Conservation (phyloP, 345 rosid genomes). For the Lumnitzera littorea region DNA sequence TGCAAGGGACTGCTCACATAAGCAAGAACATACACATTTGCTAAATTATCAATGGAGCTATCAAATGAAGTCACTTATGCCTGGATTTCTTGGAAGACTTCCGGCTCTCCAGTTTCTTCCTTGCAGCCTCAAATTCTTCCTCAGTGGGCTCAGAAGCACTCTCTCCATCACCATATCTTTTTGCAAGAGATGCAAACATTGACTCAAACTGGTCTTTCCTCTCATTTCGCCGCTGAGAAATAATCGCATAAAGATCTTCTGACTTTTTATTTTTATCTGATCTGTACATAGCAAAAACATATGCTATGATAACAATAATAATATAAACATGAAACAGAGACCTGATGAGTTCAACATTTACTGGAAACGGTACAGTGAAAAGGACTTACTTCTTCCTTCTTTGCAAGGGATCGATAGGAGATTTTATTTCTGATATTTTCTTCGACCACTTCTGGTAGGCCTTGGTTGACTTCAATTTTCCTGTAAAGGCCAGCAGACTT, state of each 20-base stretch:
- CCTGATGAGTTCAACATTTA: neutral
- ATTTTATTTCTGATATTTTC: conserved; percentile 48
- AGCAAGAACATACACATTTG: conserved; percentile 12
- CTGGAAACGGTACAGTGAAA: neutral
- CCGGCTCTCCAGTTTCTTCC: conserved; percentile 48
- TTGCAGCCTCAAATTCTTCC: conserved; percentile 89
- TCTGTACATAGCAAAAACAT: conserved; percentile 21
- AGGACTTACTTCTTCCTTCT: conserved; percentile 51
- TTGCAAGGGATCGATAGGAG: conserved; percentile 61
- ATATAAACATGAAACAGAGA: neutral
- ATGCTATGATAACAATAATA: neutral
- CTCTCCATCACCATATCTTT: conserved; percentile 53
- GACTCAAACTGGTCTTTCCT: conserved; percentile 74
- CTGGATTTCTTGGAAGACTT: conserved; percentile 44
- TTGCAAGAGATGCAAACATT: conserved; percentile 69
- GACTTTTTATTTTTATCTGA: conserved; percentile 28
- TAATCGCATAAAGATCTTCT: conserved; percentile 54
- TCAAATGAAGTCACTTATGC: conserved; percentile 20
- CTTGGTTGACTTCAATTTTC: conserved; percentile 63
- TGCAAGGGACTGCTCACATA: neutral
- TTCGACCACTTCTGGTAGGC: conserved; percentile 84
- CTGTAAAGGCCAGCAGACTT: conserved; percentile 22
- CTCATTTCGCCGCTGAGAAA: conserved; percentile 54
- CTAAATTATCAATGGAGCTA: neutral
- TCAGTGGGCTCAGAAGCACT: conserved; percentile 61